phyloP scores from a whole-genome alignment of 495 filamentous ascomycete genomes.

The Amorphotheca resinae region DNA sequence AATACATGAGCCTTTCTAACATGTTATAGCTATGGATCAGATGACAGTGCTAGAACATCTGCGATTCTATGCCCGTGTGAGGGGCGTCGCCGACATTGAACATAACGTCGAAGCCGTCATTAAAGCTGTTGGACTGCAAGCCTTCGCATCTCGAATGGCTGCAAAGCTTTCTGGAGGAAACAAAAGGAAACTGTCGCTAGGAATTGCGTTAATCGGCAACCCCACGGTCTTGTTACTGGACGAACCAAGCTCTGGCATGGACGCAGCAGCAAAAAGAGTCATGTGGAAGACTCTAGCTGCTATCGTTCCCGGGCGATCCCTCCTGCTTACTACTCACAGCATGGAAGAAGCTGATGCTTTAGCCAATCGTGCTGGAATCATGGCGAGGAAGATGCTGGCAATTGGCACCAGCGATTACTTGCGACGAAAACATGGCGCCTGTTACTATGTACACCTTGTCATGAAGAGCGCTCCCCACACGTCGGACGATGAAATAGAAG shows the following conservation, averaged over 20 bases:
- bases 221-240: constrained; percentile 62
- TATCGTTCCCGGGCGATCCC: constrained; percentile 43
- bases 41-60: constrained; percentile 65
- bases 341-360: constrained; percentile 76
- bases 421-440: constrained; percentile 45
- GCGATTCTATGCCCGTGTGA: constrained; percentile 57
- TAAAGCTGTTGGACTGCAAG: constrained; percentile 44
- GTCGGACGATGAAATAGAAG: constrained; percentile 46
- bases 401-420: constrained; percentile 50
- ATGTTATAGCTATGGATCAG: constrained; percentile 37
- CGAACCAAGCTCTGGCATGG: constrained; percentile 56
- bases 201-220: constrained; percentile 68
- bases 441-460: constrained; percentile 60
- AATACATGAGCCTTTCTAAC: neutral
- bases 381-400: constrained; percentile 60
- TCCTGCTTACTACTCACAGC: constrained; percentile 64
- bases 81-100: constrained; percentile 50
- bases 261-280: constrained; percentile 58
- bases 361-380: constrained; percentile 55
- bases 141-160: constrained; percentile 49
- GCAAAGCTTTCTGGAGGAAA: constrained; percentile 59
- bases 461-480: constrained; percentile 59
- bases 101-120: constrained; percentile 50
- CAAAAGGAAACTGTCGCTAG: constrained; percentile 58
- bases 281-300: constrained; percentile 61